Conservation (phyloP, 1,139 yeast species). For the Tardiomyces digboiensis region DNA sequence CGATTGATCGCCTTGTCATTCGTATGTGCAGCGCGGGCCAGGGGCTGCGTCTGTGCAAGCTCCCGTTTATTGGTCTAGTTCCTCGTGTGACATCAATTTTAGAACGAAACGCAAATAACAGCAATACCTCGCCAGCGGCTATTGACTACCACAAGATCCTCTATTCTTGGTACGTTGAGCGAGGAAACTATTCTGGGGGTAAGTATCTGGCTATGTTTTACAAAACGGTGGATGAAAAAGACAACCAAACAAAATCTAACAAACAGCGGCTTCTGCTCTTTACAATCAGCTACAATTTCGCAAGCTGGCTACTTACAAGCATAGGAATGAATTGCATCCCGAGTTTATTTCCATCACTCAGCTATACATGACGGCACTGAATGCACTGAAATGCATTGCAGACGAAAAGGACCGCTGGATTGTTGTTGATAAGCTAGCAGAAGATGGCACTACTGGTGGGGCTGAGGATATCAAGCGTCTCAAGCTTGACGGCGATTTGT, state of each 20-base stretch:
- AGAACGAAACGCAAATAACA: not conserved
- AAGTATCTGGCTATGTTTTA: slow-evolving; percentile 12
- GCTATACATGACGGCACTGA: slow-evolving; percentile 17
- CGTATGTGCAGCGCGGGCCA: not conserved
- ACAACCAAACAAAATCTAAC: slow-evolving; percentile 9
- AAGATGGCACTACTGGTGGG: not conserved
- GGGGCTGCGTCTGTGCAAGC: slow-evolving; percentile 6
- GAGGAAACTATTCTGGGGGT: slow-evolving; percentile 20
- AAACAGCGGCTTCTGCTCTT: slow-evolving; percentile 7
- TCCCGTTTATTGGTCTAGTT: slow-evolving; percentile 25
- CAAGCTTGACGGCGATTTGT: slow-evolving; percentile 2
- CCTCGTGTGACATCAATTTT: slow-evolving; percentile 15
- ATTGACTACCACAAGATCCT: slow-evolving; percentile 18
- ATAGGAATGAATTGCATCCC: not conserved
- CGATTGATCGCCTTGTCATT: not conserved
- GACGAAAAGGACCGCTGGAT: slow-evolving; percentile 23
- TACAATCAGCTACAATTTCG: slow-evolving; percentile 4
- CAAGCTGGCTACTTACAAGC: slow-evolving; percentile 1
- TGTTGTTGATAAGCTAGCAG: slow-evolving; percentile 5
- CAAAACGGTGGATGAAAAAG: slow-evolving; percentile 14
- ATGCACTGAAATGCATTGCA: slow-evolving; percentile 19
- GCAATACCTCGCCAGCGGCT: slow-evolving; percentile 4
- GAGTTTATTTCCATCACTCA: slow-evolving; percentile 2
- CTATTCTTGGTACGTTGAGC: slow-evolving; percentile 25
- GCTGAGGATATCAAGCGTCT: slow-evolving; percentile 1